These are phyloP conservation scores for Talaromyces sp. DNA, from an alignment of 2,329 filamentous ascomycete genomes.

Conservation along the genomic window DNA sequence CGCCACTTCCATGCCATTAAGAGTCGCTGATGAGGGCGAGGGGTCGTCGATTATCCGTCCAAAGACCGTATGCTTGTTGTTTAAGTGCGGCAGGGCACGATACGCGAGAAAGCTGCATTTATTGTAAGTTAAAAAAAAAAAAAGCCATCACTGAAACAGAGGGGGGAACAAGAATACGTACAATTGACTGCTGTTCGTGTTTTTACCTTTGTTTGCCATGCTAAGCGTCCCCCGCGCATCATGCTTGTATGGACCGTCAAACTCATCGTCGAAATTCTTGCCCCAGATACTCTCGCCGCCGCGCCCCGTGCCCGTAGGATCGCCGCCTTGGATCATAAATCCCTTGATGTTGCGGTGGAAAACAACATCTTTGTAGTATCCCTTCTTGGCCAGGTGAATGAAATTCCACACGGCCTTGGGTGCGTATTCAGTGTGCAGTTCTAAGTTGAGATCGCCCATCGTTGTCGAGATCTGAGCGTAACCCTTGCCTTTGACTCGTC, in stretches of 20 bases:
- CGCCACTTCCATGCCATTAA: constrained; percentile 71
- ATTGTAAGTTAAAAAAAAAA: neutral
- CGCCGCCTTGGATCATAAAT: constrained; percentile 98
- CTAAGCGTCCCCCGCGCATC: constrained; percentile 72
- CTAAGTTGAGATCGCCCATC: constrained; percentile 76
- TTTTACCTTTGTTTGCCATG: constrained; percentile 99
- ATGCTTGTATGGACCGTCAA: constrained; percentile 84
- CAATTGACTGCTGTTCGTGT: constrained; percentile 92
- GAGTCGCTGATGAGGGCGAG: constrained; percentile 38
- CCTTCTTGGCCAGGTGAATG: constrained; percentile 75
- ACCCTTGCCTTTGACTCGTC: constrained; percentile 80
- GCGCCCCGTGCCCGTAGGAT: constrained; percentile 84
- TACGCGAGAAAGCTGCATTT: constrained; percentile 72
- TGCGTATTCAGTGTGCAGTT: constrained; percentile 84
- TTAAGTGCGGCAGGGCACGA: constrained; percentile 74
- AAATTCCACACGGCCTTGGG: constrained; percentile 98
- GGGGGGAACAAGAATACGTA: constrained; percentile 21
- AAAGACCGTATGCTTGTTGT: constrained; percentile 97
- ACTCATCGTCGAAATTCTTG: constrained; percentile 89
- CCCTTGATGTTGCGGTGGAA: constrained; percentile 94
- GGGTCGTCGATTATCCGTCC: constrained; percentile 70
- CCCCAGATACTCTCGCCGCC: constrained; percentile 92
- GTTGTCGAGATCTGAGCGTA: constrained; percentile 88
- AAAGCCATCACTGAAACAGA: neutral
- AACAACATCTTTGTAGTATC: constrained; percentile 76